These are phyloP conservation scores for Populus ilicifolia DNA, from an alignment of 345 rosid genomes.

Conservation along the genomic window DNA sequence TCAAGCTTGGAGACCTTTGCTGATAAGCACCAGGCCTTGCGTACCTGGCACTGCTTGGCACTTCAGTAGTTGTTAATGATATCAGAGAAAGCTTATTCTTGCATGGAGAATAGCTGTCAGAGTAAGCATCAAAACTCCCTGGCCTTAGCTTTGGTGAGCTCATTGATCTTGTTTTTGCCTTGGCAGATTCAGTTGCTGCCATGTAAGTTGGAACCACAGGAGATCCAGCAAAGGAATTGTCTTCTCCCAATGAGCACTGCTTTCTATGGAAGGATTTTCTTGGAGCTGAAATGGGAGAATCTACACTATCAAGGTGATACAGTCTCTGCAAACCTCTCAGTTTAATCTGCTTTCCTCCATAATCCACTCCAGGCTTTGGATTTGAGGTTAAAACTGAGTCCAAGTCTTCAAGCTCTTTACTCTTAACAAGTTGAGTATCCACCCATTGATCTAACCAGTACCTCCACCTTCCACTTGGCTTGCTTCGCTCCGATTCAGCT, in stretches of 20 bases:
- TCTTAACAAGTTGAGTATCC: constrained; percentile 62
- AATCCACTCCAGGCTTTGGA: constrained; percentile 38
- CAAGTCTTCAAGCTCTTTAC: constrained; percentile 76
- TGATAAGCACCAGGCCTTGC: constrained; percentile 45
- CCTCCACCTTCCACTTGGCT: constrained; percentile 62
- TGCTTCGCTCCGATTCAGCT: constrained; percentile 63
- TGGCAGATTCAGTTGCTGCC: constrained; percentile 90
- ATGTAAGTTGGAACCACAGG: constrained; percentile 67
- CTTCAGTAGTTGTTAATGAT: constrained; percentile 43
- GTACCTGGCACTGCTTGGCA: constrained; percentile 35
- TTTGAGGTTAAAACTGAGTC: constrained; percentile 45
- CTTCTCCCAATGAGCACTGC: constrained; percentile 64
- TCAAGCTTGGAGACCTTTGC: constrained; percentile 80
- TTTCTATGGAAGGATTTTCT: constrained; percentile 53
- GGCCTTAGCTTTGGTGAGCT: constrained; percentile 72
- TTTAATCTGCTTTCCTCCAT: constrained; percentile 34
- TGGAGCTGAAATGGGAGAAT: constrained; percentile 32
- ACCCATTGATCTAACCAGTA: constrained; percentile 92
- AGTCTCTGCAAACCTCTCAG: constrained; percentile 38
- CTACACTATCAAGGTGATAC: constrained; percentile 23
- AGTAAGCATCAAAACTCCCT: constrained; percentile 61
- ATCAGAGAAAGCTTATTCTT: constrained; percentile 54
- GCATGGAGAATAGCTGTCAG: constrained; percentile 74
- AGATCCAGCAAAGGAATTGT: constrained; percentile 40
- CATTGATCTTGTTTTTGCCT: constrained; percentile 70